These are phyloP conservation scores for Otatea glauca DNA, from an alignment of 176 grass and related monocot species.

Conservation along the genomic window DNA sequence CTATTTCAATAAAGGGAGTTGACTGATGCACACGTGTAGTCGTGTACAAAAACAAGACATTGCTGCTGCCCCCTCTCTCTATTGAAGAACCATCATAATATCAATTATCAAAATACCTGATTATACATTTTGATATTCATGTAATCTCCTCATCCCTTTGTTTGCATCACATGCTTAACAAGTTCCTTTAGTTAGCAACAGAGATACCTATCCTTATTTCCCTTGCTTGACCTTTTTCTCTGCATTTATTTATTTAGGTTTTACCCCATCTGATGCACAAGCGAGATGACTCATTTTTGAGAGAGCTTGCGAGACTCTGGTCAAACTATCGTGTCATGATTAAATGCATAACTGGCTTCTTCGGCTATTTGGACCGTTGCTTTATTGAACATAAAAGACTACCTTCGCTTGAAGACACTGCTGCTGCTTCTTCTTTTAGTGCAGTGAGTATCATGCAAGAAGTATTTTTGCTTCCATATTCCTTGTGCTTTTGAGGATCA, in stretches of 20 bases:
- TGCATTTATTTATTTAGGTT: slow-evolving; percentile 49
- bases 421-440: slow-evolving; percentile 55
- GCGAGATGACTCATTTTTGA: slow-evolving; percentile 44
- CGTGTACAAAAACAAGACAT: neutral
- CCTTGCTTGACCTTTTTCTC: slow-evolving; percentile 22
- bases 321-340: slow-evolving; percentile 60
- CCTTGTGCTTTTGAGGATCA: slow-evolving; percentile 20
- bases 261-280: slow-evolving; percentile 58
- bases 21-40: neutral
- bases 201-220: neutral
- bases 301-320: slow-evolving; percentile 58
- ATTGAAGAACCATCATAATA: neutral
- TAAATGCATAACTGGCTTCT: slow-evolving; percentile 49
- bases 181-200: slow-evolving; percentile 4
- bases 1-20: neutral
- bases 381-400: slow-evolving; percentile 43
- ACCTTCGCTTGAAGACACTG: slow-evolving; percentile 53
- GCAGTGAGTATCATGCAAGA: slow-evolving; percentile 40
- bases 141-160: slow-evolving; percentile 25
- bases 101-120: slow-evolving; percentile 5
- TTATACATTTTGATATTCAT: neutral
- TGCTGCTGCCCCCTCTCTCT: neutral
- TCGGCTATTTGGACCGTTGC: slow-evolving; percentile 60
- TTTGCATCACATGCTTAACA: neutral
- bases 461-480: slow-evolving; percentile 24